Base-by-base conservation (phyloP, 164 flowering plant species). In the Malania oleifera region DNA sequence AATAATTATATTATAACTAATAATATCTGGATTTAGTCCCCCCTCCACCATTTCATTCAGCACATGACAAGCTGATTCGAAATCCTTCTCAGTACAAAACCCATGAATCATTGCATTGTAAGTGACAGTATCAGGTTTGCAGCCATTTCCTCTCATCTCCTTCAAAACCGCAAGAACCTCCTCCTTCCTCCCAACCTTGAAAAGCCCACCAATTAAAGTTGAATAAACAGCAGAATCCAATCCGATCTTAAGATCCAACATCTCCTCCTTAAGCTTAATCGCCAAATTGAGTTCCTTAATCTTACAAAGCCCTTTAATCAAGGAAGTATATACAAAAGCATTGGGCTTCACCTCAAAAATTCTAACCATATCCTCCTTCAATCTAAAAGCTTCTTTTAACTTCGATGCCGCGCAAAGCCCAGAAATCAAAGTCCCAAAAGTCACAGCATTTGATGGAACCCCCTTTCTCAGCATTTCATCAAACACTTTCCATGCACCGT, bases 61-160 rank as follows among this genome's bases (percentile, higher is more conserved):
- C 10, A 73, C 43, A 13, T 64, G 57, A 60, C 59, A 66, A 0
- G 88, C 91, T 12, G 75, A 69, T 29, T 75, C 75, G 56, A 81
- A 77, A 49, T 83, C 81, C 60, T 67, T 79, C 22, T 73, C 80
- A 38, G 54, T 64, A 54, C 97, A 87, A 68, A 57, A 73, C 40
- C 88, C 86, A 52, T 54, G 50, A 45, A 91, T 84, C 66, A 86
- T 60, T 0, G 80, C 84, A 72, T 86, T 87, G 62, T 76, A 86
- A 15, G 85, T 79, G 23, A 73, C 83, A 0, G 80, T 74, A 56
- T 79, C 75, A 17, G 74, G 78, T 56, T 74, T 72, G 63, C 86
- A 81, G 44, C 85, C 84, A 24, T 39, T 69, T 45, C 45, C 39
- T 44, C 43, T 56, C 93, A 87, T 91, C 57, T 87, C 89, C 57